Evolutionary conservation across 805 yeast genomes (phyloP).

Genomic region (Blastobotrys parvus): DNA sequence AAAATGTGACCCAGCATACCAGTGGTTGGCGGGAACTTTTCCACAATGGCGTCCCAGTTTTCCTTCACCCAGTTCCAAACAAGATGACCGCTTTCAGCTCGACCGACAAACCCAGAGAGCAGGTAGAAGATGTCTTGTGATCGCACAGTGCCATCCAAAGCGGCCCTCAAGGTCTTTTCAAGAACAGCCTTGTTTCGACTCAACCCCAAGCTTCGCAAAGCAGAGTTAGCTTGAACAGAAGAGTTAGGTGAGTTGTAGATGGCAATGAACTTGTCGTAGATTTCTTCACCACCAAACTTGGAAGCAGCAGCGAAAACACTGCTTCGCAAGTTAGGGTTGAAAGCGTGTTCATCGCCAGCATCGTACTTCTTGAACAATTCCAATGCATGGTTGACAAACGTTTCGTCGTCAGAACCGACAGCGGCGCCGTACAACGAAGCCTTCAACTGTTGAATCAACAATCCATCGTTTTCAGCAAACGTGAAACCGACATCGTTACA

Average conservation of each 20-base stretch:
- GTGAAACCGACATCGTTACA: constrained; percentile 56
- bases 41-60: constrained; percentile 64
- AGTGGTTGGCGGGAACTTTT: constrained; percentile 70
- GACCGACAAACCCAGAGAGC: constrained; percentile 60
- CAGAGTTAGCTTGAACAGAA: constrained; percentile 60
- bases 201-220: constrained; percentile 61
- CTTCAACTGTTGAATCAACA: constrained; percentile 55
- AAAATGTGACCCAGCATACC: constrained; percentile 75
- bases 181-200: constrained; percentile 46
- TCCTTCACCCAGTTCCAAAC: constrained; percentile 62
- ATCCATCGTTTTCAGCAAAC: constrained; percentile 43
- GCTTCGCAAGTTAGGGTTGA: constrained; percentile 67
- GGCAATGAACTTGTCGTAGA: constrained; percentile 52
- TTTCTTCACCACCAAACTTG: constrained; percentile 49
- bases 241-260: constrained; percentile 54
- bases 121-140: constrained; percentile 71
- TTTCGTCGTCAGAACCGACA: constrained; percentile 26
- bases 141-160: constrained; percentile 53
- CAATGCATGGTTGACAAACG: constrained; percentile 27
- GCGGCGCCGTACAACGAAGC: constrained; percentile 40
- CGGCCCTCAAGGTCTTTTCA: constrained; percentile 45
- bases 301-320: constrained; percentile 62
- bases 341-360: constrained; percentile 56
- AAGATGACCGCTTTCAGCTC: constrained; percentile 55
- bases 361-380: constrained; percentile 44